Evolutionary conservation across 1,284 basidiomycete genomes (phyloP), one percentile per base, ranked within the genome.

Genomic region (Schizophyllum amplum): DNA sequence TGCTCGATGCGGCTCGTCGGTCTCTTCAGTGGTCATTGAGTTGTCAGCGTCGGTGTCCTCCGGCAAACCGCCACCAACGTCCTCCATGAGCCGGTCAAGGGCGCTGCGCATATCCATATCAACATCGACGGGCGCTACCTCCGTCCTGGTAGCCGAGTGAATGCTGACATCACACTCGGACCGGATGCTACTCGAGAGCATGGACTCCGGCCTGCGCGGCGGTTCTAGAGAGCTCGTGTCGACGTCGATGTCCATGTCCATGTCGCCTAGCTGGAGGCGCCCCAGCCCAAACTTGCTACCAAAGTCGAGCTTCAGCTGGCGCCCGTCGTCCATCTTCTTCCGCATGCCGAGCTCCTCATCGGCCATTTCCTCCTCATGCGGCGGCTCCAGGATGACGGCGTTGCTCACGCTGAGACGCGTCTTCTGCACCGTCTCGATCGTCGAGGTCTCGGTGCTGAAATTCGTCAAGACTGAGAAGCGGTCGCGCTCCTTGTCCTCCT

Each of bases 71-170:
- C 47, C 47, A 52, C 42, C 75, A 33, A 90, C 87, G 61, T 89
- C 82, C 59, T 88, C 85, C 80, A 89, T 87, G 42, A 92, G 74
- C 57, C 84, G 73, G 65, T 92, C 90, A 53, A 92, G 75, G 4
- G 88, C 89, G 62, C 86, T 89, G 62, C 79, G 76, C 79, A 88
- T 86, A 56, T 89, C 86, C 75, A 79, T 77, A 58, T 81, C 79
- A 11, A 89, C 78, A 62, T 84, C 79, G 15, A 71, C 68, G 24
- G 66, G 59, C 24, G 64, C 64, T 17, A 66, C 63, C 13, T 63
- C 65, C 21, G 66, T 62, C 26, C 59, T 27, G 5, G 27, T 55
- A 20, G 26, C 51, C 22, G 24, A 52, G 15, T 5, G 49, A 25
- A 52, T 46, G n/a, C 69, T 68, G 24, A 58, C 66, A 24, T 64